Base-by-base conservation (phyloP, 805 yeast genomes). In the Kluyveromyces nonfermentans region DNA sequence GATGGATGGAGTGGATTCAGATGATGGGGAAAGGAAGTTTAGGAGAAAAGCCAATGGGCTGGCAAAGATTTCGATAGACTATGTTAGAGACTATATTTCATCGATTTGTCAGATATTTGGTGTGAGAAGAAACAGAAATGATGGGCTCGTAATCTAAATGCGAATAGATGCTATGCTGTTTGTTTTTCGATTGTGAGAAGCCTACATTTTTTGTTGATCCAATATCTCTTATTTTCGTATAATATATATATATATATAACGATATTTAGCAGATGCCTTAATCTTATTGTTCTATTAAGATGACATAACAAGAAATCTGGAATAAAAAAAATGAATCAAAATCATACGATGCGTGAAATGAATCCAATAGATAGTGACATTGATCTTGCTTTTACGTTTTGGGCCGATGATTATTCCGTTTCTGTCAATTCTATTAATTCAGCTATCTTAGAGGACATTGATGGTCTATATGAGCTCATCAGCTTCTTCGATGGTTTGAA, bases 61-160 rank as follows among this genome's bases (percentile, higher is more conserved):
- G 48, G 87, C 86, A 15, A 82, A 83, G 59, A 78, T 75, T 15
- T 73, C 75, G 6, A 78, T 84, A 14, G 77, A 74, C n/a, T 54
- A 63, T 5, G 49, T 73, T 2, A 72, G 84, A 52, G 75, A 72
- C 37, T 49, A 55, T 35, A 55, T 62, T 21, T 74, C 73, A 48
- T 53, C 69, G 7, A 49, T 72, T 1, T 66, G 76, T n/a, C 68
- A 78, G 42, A 57, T 69, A n/a, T 67, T 83, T 35, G 94, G 93
- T 1, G 71, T 33, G 33, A 43, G 16, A 35, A 22, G 37, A 3
- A 33, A 35, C 35, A 22, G 25, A 30, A 33, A 19, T 38, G 33
- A 37, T 18, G 37, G 37, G n/a, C 20, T 38, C 15, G 14, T 38
- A 34, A 25, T 38, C 10, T 38, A 33, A 38, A 21, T 6, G 9